These are phyloP conservation scores for Pseudogymnoascus sp. DNA, from an alignment of 2,329 filamentous ascomycete genomes.

Conservation along the genomic window DNA sequence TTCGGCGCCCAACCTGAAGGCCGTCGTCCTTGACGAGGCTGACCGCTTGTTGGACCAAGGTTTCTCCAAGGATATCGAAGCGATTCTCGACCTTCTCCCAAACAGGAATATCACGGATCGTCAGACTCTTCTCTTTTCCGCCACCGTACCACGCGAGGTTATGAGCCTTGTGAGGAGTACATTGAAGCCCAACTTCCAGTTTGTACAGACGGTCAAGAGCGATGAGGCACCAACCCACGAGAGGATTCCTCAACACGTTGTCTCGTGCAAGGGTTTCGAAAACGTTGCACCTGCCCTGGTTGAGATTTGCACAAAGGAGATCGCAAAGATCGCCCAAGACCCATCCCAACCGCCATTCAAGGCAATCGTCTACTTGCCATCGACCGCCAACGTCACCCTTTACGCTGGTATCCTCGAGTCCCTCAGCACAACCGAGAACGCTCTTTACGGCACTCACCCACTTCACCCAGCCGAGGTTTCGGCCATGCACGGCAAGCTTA, in stretches of 20 bases:
- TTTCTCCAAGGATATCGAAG: slow-evolving; percentile 56
- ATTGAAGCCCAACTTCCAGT: slow-evolving; percentile 78
- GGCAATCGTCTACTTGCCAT: slow-evolving; percentile 84
- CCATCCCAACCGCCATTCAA: slow-evolving; percentile 53
- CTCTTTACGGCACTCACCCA: slow-evolving; percentile 18
- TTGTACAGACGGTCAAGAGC: slow-evolving; percentile 74
- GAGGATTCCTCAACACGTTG: slow-evolving; percentile 70
- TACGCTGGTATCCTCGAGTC: slow-evolving; percentile 45
- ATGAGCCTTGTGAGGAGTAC: slow-evolving; percentile 64
- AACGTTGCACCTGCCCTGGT: slow-evolving; percentile 71
- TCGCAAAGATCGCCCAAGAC: slow-evolving; percentile 20
- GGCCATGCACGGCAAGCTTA: slow-evolving; percentile 71
- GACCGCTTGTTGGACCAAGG: slow-evolving; percentile 97
- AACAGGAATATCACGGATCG: slow-evolving; percentile 53
- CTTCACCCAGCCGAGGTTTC: slow-evolving; percentile 23
- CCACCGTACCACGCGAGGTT: slow-evolving; percentile 80
- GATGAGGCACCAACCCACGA: slow-evolving; percentile 82
- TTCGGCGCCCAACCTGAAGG: slow-evolving; percentile 57
- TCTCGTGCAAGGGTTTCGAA: slow-evolving; percentile 58
- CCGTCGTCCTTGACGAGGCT: slow-evolving; percentile 91
- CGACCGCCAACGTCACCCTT: slow-evolving; percentile 63
- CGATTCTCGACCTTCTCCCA: slow-evolving; percentile 58
- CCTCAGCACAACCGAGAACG: slow-evolving; percentile 14
- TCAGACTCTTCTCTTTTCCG: slow-evolving; percentile 92
- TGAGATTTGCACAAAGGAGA: slow-evolving; percentile 33